A percentile compares a stretch with the other conserved stretches of the same genome.
These are phyloP conservation scores for Leishmania aethiopica DNA, from an alignment of 208 protist genomes.

Conservation along the genomic window DNA sequence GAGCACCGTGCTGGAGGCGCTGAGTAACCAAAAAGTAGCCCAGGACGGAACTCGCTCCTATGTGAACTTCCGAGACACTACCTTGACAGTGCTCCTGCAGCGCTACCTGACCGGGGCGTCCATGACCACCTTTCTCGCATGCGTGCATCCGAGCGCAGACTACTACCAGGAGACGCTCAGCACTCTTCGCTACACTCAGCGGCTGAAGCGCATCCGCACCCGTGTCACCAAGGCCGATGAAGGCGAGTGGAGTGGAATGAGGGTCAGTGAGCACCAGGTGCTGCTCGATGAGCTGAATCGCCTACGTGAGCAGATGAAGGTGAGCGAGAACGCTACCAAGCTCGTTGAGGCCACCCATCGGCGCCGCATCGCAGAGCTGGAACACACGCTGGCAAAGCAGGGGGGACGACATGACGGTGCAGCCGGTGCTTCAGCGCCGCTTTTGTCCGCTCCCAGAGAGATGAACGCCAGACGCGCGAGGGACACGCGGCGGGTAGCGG, in stretches of 20 bases:
- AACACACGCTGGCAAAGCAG: conserved; percentile 28
- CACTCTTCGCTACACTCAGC: conserved; percentile 88
- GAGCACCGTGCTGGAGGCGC: conserved; percentile 86
- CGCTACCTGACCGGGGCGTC: conserved; percentile 83
- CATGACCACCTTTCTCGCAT: conserved; percentile 88
- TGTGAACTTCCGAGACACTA: conserved; percentile 90
- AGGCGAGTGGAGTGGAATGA: conserved; percentile 46
- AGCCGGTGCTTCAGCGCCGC: neutral
- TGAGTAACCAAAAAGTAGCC: conserved; percentile 53
- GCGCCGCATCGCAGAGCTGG: conserved; percentile 52
- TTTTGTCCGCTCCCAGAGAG: neutral
- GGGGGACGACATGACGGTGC: neutral
- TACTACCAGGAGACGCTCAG: conserved; percentile 83
- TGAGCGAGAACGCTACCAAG: conserved; percentile 29
- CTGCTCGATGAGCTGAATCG: conserved; percentile 64
- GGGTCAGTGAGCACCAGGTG: conserved; percentile 40
- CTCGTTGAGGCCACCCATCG: conserved; percentile 36
- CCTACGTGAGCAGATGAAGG: conserved; percentile 51
- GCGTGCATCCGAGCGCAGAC: conserved; percentile 67
- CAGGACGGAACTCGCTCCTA: conserved; percentile 55
- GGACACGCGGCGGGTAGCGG: conserved; percentile 77
- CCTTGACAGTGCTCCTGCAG: conserved; percentile 87
- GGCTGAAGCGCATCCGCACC: conserved; percentile 76
- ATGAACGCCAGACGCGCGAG: conserved; percentile 19
- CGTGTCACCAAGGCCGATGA: conserved; percentile 31